Conservation (phyloP, 176 grass and related monocot genomes). For the Avena sativa region DNA sequence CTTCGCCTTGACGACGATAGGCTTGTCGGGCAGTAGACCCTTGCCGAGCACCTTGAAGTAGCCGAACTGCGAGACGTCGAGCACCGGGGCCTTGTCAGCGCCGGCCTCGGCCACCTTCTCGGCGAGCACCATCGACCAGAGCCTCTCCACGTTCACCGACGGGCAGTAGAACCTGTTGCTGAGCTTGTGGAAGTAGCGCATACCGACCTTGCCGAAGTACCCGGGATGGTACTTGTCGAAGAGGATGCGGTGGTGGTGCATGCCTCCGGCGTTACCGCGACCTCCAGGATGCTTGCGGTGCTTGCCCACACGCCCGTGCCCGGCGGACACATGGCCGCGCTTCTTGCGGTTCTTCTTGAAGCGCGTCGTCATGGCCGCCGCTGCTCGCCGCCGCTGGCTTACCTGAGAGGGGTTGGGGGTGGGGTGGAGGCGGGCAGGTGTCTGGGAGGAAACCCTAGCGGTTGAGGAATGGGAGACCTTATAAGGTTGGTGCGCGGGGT, state of each 20-base stretch:
- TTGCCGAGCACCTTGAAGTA: constrained; percentile 98
- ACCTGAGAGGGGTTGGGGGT: constrained; percentile 1
- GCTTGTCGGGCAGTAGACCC: constrained; percentile 61
- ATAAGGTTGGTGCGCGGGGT: not conserved
- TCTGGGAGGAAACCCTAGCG: constrained; percentile 47
- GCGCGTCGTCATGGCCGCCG: constrained; percentile 75
- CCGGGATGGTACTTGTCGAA: constrained; percentile 97
- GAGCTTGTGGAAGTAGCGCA: constrained; percentile 96
- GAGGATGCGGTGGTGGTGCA: constrained; percentile 99
- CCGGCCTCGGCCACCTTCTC: constrained; percentile 60
- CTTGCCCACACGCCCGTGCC: constrained; percentile 90
- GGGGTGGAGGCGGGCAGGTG: constrained; percentile 32
- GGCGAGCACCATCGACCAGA: constrained; percentile 85
- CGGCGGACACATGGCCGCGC: constrained; percentile 85
- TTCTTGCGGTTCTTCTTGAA: constrained; percentile 99
- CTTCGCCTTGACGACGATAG: constrained; percentile 93
- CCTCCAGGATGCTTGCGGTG: constrained; percentile 96
- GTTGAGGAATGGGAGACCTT: not conserved
- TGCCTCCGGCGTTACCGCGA: constrained; percentile 89
- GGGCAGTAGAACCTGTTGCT: constrained; percentile 85
- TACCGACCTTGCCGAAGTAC: constrained; percentile 95
- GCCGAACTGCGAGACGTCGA: constrained; percentile 86
- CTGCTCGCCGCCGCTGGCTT: constrained; percentile 37
- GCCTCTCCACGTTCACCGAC: constrained; percentile 67
- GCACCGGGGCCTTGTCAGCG: constrained; percentile 57